Conservation (phyloP, 768 basidiomycete species). For the Neoboletus subvelutipes region DNA sequence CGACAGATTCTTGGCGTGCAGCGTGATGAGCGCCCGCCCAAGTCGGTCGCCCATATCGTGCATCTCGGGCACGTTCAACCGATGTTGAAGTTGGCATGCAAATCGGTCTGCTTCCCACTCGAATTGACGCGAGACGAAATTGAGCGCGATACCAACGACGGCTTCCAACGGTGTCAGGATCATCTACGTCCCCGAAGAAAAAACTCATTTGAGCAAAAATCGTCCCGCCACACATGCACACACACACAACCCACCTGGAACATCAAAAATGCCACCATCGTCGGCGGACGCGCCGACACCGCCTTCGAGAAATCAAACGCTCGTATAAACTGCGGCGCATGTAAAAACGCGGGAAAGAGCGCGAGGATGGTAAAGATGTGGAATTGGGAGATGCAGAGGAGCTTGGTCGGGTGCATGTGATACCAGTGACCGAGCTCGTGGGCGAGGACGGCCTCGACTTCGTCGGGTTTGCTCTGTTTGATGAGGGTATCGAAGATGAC, state of each 20-base stretch:
- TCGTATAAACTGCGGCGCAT: slow-evolving; percentile 71
- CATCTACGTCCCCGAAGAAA: slow-evolving; percentile 44
- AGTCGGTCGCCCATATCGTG: slow-evolving; percentile 85
- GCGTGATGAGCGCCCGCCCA: slow-evolving; percentile 73
- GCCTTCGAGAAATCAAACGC: slow-evolving; percentile 76
- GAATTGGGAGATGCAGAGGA: slow-evolving; percentile 81
- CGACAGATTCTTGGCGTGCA: slow-evolving; percentile 91
- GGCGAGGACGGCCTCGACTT: slow-evolving; percentile 96
- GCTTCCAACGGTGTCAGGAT: slow-evolving; percentile 79
- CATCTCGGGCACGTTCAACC: slow-evolving; percentile 50
- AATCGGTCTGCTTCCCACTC: slow-evolving; percentile 94
- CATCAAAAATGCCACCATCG: slow-evolving; percentile 82
- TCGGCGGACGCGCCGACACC: slow-evolving; percentile 67
- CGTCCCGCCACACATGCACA: not conserved
- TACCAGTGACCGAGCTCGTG: slow-evolving; percentile 99
- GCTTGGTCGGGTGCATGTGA: slow-evolving; percentile 85
- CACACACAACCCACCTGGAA: slow-evolving; percentile 58
- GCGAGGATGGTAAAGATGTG: slow-evolving; percentile 87
- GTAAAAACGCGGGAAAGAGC: slow-evolving; percentile 87
- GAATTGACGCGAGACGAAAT: slow-evolving; percentile 80
- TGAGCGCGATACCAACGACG: slow-evolving; percentile 69
- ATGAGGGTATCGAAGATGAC: slow-evolving; percentile 98
- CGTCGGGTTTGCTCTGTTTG: slow-evolving; percentile 83
- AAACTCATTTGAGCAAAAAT: not conserved
- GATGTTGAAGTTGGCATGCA: slow-evolving; percentile 68